Base-by-base conservation (phyloP, 345 rosid species). In the Melaleuca alternifolia region DNA sequence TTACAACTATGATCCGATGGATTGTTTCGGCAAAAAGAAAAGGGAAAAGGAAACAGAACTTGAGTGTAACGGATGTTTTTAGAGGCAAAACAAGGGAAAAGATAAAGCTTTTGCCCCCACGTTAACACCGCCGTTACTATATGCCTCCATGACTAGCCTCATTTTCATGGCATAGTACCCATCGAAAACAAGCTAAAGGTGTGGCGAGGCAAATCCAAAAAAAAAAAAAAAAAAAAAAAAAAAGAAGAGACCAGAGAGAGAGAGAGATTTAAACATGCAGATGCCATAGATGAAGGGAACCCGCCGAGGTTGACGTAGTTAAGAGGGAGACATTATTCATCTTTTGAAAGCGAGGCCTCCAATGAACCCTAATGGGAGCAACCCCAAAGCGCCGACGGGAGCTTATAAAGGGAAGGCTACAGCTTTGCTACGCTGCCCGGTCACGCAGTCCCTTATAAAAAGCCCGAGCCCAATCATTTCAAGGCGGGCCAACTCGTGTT, bases 121-220 rank as follows among this genome's bases (percentile, higher is more conserved):
- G 93, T 91, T 86, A 51, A 87, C 93, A 85, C 91, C 92, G 90
- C 91, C 76, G 33, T 54, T 20, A 84, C n/a, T 90, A 26, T 90
- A 48, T 83, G 94, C 95, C 92, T 89, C 93, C 48, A 87, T 89
- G 94, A 94, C 96, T 90, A 91, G 94, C 92, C 83, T 88, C 28
- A 54, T 88, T 90, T 92, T 85, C 91, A 85, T 41, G 11, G 77
- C 6, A 3, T 37, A 54, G 37, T 18, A 59, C n/a, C n/a, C 50
- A 57, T 75, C 52, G 90, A 90, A 91, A 93, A 89, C 89, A 88
- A 88, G 95, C 94, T 91, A 91, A 90, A 93, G 93, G 94, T 90
- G 92, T 90, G 61, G 85, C 84, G 92, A 91, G 91, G 92, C 93
- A 90, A 4, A 61, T 5, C 51, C 9, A 86, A 0, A 41, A 0